Conservation (phyloP, 495 filamentous ascomycete genomes). For the Neurospora discreta region DNA sequence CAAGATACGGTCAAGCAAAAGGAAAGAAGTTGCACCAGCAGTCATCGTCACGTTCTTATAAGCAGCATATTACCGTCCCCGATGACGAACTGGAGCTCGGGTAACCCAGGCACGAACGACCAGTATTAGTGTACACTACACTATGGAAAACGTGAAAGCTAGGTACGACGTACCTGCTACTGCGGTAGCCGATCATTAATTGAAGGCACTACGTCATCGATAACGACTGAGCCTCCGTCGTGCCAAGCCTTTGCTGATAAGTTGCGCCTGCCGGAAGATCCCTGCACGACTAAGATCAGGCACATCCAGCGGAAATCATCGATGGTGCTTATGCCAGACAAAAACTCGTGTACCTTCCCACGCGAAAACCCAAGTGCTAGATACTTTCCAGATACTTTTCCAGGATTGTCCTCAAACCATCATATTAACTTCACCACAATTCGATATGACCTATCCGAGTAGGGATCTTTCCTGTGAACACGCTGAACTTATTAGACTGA, state of each 20-base stretch:
- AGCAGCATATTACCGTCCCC: background rate
- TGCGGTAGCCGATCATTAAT: background rate
- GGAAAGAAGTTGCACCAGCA: background rate
- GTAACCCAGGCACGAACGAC: background rate
- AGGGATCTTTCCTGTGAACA: no score
- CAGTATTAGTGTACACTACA: background rate
- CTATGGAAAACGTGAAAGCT: background rate
- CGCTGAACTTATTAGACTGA: no score
- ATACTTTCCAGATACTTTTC: no score
- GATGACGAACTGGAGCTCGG: background rate
- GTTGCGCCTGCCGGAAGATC: background rate
- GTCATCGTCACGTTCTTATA: background rate
- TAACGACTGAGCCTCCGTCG: background rate
- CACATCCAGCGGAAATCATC: background rate
- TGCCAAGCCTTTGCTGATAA: background rate
- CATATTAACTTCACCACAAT: no score
- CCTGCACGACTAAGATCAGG: background rate
- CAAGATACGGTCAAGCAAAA: background rate
- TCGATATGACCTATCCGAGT: no score
- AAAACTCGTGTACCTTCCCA: no score
- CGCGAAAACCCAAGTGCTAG: no score
- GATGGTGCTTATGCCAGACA: no score
- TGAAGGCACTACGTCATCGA: background rate
- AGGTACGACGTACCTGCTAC: background rate
- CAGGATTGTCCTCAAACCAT: no score